These are phyloP conservation scores for Inonotus hispidus DNA, from an alignment of 1,284 basidiomycete genomes.

Conservation along the genomic window DNA sequence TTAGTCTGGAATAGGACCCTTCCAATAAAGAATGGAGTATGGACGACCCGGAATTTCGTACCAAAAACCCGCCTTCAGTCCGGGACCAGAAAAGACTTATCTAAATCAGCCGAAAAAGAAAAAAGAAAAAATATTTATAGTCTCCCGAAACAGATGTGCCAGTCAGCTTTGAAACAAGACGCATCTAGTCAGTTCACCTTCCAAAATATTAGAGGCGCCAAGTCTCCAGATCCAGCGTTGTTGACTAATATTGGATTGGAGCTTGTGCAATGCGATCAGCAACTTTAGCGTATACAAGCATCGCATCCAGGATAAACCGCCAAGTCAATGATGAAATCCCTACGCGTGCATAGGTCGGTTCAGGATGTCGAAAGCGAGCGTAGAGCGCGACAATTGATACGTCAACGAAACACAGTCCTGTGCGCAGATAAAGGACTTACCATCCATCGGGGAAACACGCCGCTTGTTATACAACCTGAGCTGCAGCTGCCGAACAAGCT, in stretches of 20 bases:
- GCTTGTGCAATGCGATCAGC: not conserved
- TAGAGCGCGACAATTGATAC: not conserved
- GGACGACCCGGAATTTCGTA: not conserved
- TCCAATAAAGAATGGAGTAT: conserved; percentile 7
- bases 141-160: not conserved
- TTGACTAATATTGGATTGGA: not conserved
- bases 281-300: not conserved
- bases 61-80: conserved; percentile 2
- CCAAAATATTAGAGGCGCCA: not conserved
- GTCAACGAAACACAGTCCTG: not conserved
- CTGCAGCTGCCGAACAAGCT: conserved; percentile 5
- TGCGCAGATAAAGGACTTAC: no score
- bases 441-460: not conserved
- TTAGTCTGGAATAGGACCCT: not conserved
- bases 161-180: conserved; percentile 3
- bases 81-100: not conserved
- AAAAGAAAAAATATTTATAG: not conserved
- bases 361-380: not conserved
- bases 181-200: not conserved
- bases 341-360: not conserved
- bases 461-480: not conserved
- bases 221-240: not conserved
- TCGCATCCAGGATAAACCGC: not conserved
- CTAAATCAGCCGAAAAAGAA: not conserved
- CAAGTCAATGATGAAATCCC: not conserved